Evolutionary conservation across 2,329 filamentous ascomycete genomes (phyloP).

Genomic region (Mycogone perniciosa): DNA sequence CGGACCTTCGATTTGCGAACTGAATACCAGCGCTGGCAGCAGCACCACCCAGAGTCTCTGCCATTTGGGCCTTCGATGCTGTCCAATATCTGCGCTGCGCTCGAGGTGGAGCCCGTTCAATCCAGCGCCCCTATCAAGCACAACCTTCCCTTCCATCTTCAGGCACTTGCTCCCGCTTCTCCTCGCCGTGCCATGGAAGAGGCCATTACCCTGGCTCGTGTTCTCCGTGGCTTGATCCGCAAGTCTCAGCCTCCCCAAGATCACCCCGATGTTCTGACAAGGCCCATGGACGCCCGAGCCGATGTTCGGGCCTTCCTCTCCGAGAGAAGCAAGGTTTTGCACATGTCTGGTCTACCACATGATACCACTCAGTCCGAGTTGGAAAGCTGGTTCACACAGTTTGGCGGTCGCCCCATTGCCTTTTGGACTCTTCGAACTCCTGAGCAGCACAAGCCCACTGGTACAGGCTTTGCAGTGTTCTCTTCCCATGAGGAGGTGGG

Average conservation of each 20-base stretch:
- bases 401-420: conserved; percentile 92
- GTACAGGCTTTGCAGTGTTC: conserved; percentile 95
- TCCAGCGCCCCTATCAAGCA: conserved; percentile 98
- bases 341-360: conserved; percentile 95
- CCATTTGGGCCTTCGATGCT: conserved; percentile 94
- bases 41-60: conserved; percentile 94
- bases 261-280: conserved; percentile 87
- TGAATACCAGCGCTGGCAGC: conserved; percentile 98
- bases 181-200: conserved; percentile 97
- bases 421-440: conserved; percentile 98
- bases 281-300: conserved; percentile 93
- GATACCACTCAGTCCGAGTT: conserved; percentile 98
- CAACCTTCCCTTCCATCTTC: conserved; percentile 94
- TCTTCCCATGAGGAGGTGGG: conserved; percentile 97
- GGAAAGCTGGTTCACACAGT: conserved; percentile 99
- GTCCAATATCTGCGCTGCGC: conserved; percentile 94
- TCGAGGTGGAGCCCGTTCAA: conserved; percentile 96
- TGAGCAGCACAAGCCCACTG: conserved; percentile 99
- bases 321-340: conserved; percentile 94
- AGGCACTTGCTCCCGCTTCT: conserved; percentile 90
- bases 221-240: conserved; percentile 84
- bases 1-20: conserved; percentile 94
- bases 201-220: conserved; percentile 86
- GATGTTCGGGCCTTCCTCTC: conserved; percentile 94
- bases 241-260: conserved; percentile 94